A percentile compares a stretch with the other conserved stretches of the same genome.
phyloP scores from a whole-genome alignment of 2,329 filamentous ascomycete species.

The Apiospora marii region DNA sequence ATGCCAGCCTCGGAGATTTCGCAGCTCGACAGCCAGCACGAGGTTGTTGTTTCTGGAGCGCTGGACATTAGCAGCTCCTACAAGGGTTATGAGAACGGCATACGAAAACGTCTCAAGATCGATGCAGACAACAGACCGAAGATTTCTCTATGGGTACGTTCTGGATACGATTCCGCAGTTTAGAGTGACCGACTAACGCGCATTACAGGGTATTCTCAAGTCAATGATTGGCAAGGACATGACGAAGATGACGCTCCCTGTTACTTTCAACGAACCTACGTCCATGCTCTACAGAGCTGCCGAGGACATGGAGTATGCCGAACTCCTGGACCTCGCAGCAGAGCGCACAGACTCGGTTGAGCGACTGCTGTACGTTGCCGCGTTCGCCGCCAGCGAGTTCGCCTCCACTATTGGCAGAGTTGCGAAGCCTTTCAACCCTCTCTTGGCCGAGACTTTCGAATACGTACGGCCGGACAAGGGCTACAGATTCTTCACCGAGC shows the following conservation, averaged over 20 bases:
- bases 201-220: conserved; percentile 83
- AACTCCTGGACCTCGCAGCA: conserved; percentile 87
- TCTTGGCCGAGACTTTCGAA: conserved; percentile 96
- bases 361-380: conserved; percentile 91
- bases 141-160: conserved; percentile 88
- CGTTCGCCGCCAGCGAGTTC: conserved; percentile 95
- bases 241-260: conserved; percentile 99
- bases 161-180: not conserved
- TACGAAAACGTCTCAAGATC: conserved; percentile 81
- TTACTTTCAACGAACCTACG: conserved; percentile 98
- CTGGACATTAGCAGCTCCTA: conserved; percentile 80
- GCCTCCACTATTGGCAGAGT: conserved; percentile 96
- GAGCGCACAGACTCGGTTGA: conserved; percentile 88
- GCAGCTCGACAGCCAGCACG: conserved; percentile 52
- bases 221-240: conserved; percentile 99
- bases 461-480: conserved; percentile 96
- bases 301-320: conserved; percentile 98
- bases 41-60: conserved; percentile 54
- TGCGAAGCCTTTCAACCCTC: conserved; percentile 96
- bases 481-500: conserved; percentile 98
- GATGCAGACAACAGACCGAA: conserved; percentile 93
- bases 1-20: conserved; percentile 61
- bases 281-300: conserved; percentile 93
- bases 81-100: conserved; percentile 89
- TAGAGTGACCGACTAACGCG: conserved; percentile 35